phyloP scores from a whole-genome alignment of 352 stramenopile genomes.

The Pythium diclinum region DNA sequence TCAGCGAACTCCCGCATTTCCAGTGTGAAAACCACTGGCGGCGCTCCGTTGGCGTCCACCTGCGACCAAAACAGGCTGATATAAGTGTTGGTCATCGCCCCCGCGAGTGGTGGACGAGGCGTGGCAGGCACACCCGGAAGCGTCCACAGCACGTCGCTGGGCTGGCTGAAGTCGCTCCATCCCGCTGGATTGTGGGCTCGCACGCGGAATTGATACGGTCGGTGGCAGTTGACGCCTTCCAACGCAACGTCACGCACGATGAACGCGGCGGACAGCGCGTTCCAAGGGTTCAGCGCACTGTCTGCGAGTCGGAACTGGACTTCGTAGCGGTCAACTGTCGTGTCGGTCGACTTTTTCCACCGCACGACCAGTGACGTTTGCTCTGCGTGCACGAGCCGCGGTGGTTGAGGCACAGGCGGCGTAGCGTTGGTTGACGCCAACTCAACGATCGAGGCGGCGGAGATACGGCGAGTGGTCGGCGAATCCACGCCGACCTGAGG shows the following conservation, averaged over 20 bases:
- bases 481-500: slow-evolving; percentile 8
- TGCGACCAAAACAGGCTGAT: slow-evolving; percentile 71
- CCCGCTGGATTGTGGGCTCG: slow-evolving; percentile 55
- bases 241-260: slow-evolving; percentile 44
- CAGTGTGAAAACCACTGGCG: slow-evolving; percentile 58
- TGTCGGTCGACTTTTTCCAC: slow-evolving; percentile 61
- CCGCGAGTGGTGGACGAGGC: slow-evolving; percentile 47
- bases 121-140: slow-evolving; percentile 45
- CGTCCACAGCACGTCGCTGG: slow-evolving; percentile 55
- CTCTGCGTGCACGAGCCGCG: slow-evolving; percentile 45
- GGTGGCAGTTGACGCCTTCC: slow-evolving; percentile 46
- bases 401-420: slow-evolving; percentile 36
- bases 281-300: slow-evolving; percentile 48
- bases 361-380: slow-evolving; percentile 48
- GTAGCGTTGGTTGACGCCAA: slow-evolving; percentile 39
- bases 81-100: slow-evolving; percentile 62
- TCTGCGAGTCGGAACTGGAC: slow-evolving; percentile 58
- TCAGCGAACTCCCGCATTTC: slow-evolving; percentile 45
- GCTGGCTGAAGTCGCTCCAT: slow-evolving; percentile 63
- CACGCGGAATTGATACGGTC: slow-evolving; percentile 53
- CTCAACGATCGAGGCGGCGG: slow-evolving; percentile 57
- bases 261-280: slow-evolving; percentile 34
- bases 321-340: slow-evolving; percentile 73
- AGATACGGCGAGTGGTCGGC: slow-evolving; percentile 44
- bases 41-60: slow-evolving; percentile 51